A percentile compares a stretch with the other conserved stretches of the same genome.
phyloP scores from a whole-genome alignment of 2,329 filamentous ascomycete species.

The Albifimbria verrucaria region DNA sequence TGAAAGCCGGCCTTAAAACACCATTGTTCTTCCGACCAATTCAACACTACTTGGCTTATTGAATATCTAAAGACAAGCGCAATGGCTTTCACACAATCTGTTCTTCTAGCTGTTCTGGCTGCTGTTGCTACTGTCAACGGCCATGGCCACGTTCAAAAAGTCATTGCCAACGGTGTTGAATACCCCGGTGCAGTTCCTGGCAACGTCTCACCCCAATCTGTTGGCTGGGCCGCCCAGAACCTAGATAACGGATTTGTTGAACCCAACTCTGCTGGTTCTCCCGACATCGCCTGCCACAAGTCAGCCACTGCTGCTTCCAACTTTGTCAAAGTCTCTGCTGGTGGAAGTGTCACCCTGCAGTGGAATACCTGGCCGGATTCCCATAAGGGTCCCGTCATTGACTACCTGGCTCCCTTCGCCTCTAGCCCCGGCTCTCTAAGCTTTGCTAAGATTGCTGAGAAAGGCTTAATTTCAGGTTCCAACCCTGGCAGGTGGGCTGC shows the following conservation, averaged over 20 bases:
- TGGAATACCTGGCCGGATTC: conserved; percentile 40
- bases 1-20: too few relatives aligned
- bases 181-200: background rate
- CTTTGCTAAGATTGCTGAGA: conserved; percentile 62
- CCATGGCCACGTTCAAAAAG: background rate
- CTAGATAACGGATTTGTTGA: conserved; percentile 50
- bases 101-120: background rate
- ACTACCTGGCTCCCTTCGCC: conserved; percentile 58
- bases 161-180: conserved; percentile 1
- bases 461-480: conserved; percentile 45
- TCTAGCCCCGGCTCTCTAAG: conserved; percentile 50
- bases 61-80: too few relatives aligned
- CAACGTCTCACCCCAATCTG: conserved; percentile 3
- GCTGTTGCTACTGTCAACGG: background rate
- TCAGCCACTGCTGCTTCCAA: conserved; percentile 32
- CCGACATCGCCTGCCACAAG: conserved; percentile 46
- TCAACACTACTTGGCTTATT: too few relatives aligned
- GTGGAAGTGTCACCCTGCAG: conserved; percentile 34
- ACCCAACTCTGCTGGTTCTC: conserved; percentile 30
- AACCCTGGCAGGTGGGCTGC: conserved; percentile 31
- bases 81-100: background rate
- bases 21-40: too few relatives aligned
- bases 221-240: conserved; percentile 34
- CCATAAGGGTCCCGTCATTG: conserved; percentile 54
- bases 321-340: conserved; percentile 34